Evolutionary conservation across 371 early-diverging fungal genomes (phyloP), one percentile per base, ranked within the genome.

Genomic region (Mucor irregularis): DNA sequence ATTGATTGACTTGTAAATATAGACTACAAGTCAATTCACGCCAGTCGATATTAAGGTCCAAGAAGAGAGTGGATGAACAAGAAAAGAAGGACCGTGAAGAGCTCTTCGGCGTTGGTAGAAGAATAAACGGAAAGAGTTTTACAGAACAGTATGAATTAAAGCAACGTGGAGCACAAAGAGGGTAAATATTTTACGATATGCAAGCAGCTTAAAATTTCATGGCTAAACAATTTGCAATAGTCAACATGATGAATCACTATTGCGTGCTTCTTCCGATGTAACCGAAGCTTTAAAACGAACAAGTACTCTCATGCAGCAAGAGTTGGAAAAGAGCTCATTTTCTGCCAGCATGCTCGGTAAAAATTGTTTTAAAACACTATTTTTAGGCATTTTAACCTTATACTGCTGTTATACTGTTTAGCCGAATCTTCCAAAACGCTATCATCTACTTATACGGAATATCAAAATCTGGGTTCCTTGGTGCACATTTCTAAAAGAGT

Each of bases 251-350:
- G 74, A 81, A 11, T 59, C 73, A 1, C 26, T 81, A 16, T 50
- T 81, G 34, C 67, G 73, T 26, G 77, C 86, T 16, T 75, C 83
- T 24, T 63, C 71, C 2, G 82, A 87, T 52, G 80, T 87, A 5
- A 89, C 90, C 3, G 81, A 82, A 24, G 69, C 86, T 22, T 69
- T 92, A 4, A 71, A 77, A 49, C 81, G 88, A 53, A 89, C 90
- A 0, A 78, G 83, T 14, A 80, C 82, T 30, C 68, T 90, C 31
- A 87, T 92, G 89, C 78, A 84, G 9, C 82, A 82, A 61, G 92
- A 92, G 55, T 68, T 92, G 5, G 90, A 88, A 63, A 82, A 82
- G 28, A 88, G 89, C 43, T 62, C 82, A 2, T 80, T 83, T 44
- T 82, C 85, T 2, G 79, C 84, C 8, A 81, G 76, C 31, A 69